These are phyloP conservation scores for Leccinum disarticulatum DNA, from an alignment of 768 basidiomycete species.

Conservation along the genomic window DNA sequence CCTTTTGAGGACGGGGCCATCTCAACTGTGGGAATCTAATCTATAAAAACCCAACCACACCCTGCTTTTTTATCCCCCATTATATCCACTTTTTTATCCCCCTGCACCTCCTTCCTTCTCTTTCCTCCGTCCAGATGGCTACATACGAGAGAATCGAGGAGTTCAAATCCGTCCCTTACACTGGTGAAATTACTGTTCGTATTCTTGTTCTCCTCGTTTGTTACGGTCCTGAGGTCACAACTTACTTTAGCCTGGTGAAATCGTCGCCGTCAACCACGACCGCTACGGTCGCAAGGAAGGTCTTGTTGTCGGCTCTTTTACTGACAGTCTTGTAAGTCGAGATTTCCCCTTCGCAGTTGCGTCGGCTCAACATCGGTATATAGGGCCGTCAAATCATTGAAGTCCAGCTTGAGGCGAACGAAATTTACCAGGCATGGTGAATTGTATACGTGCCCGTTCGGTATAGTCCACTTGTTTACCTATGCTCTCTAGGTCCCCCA, in stretches of 20 bases:
- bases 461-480: slow-evolving; percentile 5
- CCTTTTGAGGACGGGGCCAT: slow-evolving; percentile 28
- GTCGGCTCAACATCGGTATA: slow-evolving; percentile 3
- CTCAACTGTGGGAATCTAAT: slow-evolving; percentile 39
- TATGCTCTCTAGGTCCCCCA: slow-evolving; percentile 58
- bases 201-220: background rate
- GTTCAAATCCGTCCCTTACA: slow-evolving; percentile 22
- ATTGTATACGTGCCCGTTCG: slow-evolving; percentile 2
- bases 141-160: slow-evolving; percentile 36
- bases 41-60: slow-evolving; percentile 45
- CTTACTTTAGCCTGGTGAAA: slow-evolving; percentile 63
- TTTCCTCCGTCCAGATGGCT: slow-evolving; percentile 35
- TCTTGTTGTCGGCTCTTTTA: slow-evolving; percentile 73
- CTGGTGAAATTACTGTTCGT: slow-evolving; percentile 40
- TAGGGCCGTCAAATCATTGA: slow-evolving; percentile 84
- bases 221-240: background rate
- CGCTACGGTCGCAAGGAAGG: slow-evolving; percentile 69
- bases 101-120: slow-evolving; percentile 22
- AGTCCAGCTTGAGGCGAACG: slow-evolving; percentile 71
- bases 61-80: slow-evolving; percentile 24
- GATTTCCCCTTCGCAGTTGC: background rate
- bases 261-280: slow-evolving; percentile 74
- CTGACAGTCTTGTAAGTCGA: slow-evolving; percentile 63
- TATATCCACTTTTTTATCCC: slow-evolving; percentile 29
- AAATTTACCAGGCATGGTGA: slow-evolving; percentile 70